Evolutionary conservation across 176 grass and related monocot species (phyloP).

Genomic region (Musa schizocarpa): DNA sequence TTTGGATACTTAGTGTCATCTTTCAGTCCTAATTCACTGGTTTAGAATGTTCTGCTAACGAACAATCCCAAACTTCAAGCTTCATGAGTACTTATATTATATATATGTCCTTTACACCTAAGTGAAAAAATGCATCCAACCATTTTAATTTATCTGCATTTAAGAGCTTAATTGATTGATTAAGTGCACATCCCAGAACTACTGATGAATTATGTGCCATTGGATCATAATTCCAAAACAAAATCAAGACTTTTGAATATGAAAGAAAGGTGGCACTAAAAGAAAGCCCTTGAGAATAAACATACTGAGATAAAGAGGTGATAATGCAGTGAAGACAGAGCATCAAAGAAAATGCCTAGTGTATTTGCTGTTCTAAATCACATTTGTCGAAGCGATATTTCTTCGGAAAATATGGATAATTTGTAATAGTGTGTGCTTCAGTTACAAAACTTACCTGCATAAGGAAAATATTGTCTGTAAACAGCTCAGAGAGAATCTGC

Average conservation of each 20-base stretch:
- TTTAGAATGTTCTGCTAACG: not conserved
- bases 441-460: constrained; percentile 51
- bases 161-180: not conserved
- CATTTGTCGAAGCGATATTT: not conserved
- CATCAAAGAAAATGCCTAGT: not conserved
- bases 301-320: no score
- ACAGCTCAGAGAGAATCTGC: constrained; percentile 86
- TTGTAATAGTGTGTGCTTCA: not conserved
- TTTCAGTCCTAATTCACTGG: not conserved
- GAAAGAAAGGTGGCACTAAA: no score
- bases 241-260: no score
- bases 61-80: no score
- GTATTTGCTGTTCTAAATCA: not conserved
- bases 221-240: no score
- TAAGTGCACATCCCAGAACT: no score
- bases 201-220: no score
- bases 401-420: not conserved
- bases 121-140: not conserved
- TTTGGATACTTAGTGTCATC: not conserved
- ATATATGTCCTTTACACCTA: not conserved
- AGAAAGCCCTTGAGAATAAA: no score
- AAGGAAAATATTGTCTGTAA: constrained; percentile 94
- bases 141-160: not conserved
- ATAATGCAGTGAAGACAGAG: no score
- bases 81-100: not conserved